These are phyloP conservation scores for Cyclanthera cordifolia DNA, from an alignment of 306 rosid species.

Conservation along the genomic window DNA sequence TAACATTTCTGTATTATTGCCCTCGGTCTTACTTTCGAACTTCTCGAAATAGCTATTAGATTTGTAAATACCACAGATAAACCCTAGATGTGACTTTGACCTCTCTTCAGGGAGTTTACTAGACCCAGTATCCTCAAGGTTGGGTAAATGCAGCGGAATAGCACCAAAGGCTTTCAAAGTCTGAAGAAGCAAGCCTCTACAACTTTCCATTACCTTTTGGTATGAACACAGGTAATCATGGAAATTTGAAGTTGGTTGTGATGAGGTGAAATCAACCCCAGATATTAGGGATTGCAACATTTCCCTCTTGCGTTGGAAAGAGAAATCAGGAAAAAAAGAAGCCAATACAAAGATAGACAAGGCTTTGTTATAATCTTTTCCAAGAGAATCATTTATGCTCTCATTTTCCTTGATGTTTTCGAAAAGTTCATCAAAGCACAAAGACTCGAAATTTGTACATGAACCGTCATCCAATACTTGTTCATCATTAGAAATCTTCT, in stretches of 20 bases:
- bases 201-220: slow-evolving; percentile 59
- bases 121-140: slow-evolving; percentile 20
- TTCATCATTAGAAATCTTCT: slow-evolving; percentile 57
- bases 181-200: slow-evolving; percentile 47
- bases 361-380: slow-evolving; percentile 40
- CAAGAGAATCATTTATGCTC: slow-evolving; percentile 28
- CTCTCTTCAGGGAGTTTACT: slow-evolving; percentile 27
- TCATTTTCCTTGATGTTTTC: slow-evolving; percentile 35
- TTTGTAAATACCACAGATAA: slow-evolving; percentile 42
- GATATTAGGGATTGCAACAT: slow-evolving; percentile 48
- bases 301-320: slow-evolving; percentile 53
- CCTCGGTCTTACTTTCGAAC: slow-evolving; percentile 26
- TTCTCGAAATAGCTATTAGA: slow-evolving; percentile 27
- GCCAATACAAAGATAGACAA: slow-evolving; percentile 74
- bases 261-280: slow-evolving; percentile 56
- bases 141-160: slow-evolving; percentile 37
- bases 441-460: slow-evolving; percentile 67
- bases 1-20: slow-evolving; percentile 17
- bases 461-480: slow-evolving; percentile 42
- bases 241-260: slow-evolving; percentile 58
- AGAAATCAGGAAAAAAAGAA: slow-evolving; percentile 61
- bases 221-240: slow-evolving; percentile 73
- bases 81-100: slow-evolving; percentile 36
- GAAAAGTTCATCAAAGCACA: slow-evolving; percentile 70
- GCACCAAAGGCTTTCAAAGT: slow-evolving; percentile 40